phyloP scores from a whole-genome alignment of 352 stramenopile genomes.

The Globisporangium irregulare region DNA sequence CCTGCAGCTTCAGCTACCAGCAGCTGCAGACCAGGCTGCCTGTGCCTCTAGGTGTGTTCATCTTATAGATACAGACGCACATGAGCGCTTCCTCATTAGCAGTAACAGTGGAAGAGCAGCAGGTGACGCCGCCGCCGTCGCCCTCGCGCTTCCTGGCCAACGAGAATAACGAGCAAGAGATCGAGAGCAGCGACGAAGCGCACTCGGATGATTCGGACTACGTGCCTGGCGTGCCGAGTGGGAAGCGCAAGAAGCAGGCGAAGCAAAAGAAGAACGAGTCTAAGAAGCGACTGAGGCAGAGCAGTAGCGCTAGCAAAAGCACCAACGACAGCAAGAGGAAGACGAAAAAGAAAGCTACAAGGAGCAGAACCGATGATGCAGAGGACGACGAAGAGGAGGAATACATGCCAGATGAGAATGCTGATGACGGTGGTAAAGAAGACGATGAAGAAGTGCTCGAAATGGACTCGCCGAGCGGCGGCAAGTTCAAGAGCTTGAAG shows the following conservation, averaged over 20 bases:
- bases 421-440: neutral
- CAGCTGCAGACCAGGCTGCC: neutral
- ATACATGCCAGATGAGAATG: conserved; percentile 3
- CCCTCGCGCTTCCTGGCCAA: neutral
- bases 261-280: neutral
- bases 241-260: conserved; percentile 1
- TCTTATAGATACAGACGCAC: neutral
- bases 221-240: neutral
- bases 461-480: neutral
- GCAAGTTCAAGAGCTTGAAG: conserved; percentile 15
- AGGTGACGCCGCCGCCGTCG: conserved; percentile 16
- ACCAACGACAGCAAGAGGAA: conserved; percentile 5
- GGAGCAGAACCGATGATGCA: neutral
- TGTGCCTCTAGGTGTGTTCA: neutral
- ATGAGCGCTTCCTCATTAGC: neutral
- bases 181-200: conserved; percentile 5
- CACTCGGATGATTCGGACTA: conserved; percentile 16
- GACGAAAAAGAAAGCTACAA: neutral
- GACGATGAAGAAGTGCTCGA: neutral
- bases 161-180: neutral
- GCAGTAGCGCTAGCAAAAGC: conserved; percentile 1
- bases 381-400: conserved; percentile 14
- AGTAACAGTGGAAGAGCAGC: neutral
- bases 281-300: conserved; percentile 17
- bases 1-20: neutral